A percentile compares a stretch with the other conserved stretches of the same genome.
phyloP scores from a whole-genome alignment of 164 flowering plant species.

The Warburgia ugandensis region DNA sequence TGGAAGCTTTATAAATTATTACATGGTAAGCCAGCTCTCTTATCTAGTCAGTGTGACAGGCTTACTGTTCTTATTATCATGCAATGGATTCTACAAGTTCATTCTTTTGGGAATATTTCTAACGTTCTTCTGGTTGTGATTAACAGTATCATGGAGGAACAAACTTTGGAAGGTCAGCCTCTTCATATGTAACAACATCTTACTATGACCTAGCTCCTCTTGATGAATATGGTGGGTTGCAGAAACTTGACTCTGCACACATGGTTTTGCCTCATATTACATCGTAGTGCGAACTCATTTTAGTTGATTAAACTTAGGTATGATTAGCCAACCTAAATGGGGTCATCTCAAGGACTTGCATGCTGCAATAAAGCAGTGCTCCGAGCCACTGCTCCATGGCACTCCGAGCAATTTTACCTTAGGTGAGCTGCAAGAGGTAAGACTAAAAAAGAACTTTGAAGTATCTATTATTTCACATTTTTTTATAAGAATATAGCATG shows the following conservation, averaged over 20 bases:
- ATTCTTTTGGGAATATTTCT: no score
- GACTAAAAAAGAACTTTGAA: background rate
- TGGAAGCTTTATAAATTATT: conserved; percentile 84
- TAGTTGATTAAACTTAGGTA: conserved; percentile 51
- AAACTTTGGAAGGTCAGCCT: conserved; percentile 70
- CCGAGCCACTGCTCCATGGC: conserved; percentile 48
- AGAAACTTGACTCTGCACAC: background rate
- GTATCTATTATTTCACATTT: background rate
- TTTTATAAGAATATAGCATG: no score
- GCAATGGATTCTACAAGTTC: no score
- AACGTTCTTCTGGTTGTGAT: background rate
- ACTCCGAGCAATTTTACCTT: conserved; percentile 14
- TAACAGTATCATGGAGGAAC: conserved; percentile 98
- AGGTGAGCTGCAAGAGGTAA: conserved; percentile 45
- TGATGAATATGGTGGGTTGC: conserved; percentile 79
- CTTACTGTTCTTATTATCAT: background rate
- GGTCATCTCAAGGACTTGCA: conserved; percentile 83
- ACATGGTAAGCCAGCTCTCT: conserved; percentile 55
- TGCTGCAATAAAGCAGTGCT: conserved; percentile 49
- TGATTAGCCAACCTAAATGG: conserved; percentile 70
- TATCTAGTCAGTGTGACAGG: background rate
- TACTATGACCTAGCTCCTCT: conserved; percentile 94
- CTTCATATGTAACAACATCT: conserved; percentile 50
- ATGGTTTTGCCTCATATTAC: background rate
- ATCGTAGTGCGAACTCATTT: no score